Base-by-base conservation (phyloP, 441 rosid genomes). In the Cnidoscolus chayamansa region DNA sequence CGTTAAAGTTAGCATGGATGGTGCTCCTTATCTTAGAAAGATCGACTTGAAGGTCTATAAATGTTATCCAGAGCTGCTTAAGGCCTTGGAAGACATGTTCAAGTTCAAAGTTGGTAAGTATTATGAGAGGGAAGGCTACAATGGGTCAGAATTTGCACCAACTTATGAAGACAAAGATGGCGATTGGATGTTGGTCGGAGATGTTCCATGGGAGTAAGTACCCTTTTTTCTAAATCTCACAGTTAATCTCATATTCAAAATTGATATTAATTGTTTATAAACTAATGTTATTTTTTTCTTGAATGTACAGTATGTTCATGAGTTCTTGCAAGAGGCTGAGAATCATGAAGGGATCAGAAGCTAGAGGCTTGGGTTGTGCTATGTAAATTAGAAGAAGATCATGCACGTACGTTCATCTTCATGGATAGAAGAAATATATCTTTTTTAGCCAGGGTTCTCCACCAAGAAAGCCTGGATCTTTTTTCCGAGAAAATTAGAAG, bases 151-250 rank as follows among this genome's bases (percentile, higher is more conserved):
- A 57, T 84, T 76, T 75, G 87, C 81, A 61, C 93, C 88, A 0
- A 89, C 97, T n/a, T 91, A 89, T 70, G 91, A 91, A 55, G 97
- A 91, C 74, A 89, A 89, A 71, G 97, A 91, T 77, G 89, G 97
- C 62, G 97, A 91, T 51, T 86, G 91, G 97, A 91, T 91, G 97
- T 75, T 91, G 37, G 89, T 84, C 2, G 93, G 93, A 78, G 93
- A 89, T 80, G 91, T 87, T 62, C 93, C 93, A 4, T 89, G 94
- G 94, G 83, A 85, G 93, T 90, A 76, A 85, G 94, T 80, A 71
- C 50, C 49, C 20, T 64, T 7, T 69, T 20, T 61, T 6, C 13
- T 5, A 32, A 0, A 10, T 68, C 13, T 32, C 31, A 45, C 0
- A 0, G 12, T 45, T 58, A 58, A 1, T 35, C 25, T 2, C 7